Conservation (phyloP, 2,329 filamentous ascomycete genomes). For the Blastomyces parvus region DNA sequence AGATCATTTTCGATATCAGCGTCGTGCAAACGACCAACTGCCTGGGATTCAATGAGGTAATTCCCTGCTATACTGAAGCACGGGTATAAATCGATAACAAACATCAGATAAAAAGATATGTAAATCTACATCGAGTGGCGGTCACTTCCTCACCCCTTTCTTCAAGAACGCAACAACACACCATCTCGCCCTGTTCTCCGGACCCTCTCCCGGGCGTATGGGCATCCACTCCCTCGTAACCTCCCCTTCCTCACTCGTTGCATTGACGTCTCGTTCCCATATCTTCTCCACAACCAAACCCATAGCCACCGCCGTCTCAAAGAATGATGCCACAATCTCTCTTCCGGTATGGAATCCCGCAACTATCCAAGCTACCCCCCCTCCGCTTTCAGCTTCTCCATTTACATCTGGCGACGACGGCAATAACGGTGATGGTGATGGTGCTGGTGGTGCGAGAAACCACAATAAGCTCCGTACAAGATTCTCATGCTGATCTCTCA, state of each 20-base stretch:
- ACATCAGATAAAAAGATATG: background rate
- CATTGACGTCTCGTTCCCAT: conserved; percentile 46
- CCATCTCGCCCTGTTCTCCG: conserved; percentile 48
- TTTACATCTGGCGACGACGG: conserved; percentile 51
- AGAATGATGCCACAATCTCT: conserved; percentile 47
- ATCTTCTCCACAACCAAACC: conserved; percentile 45
- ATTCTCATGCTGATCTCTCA: conserved; percentile 47
- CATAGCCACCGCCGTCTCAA: conserved; percentile 37
- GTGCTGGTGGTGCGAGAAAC: conserved; percentile 38
- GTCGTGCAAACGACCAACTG: background rate
- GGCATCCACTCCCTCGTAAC: conserved; percentile 38
- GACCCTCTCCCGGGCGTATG: conserved; percentile 38
- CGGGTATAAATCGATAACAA: too few relatives aligned
- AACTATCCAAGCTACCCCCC: conserved; percentile 36
- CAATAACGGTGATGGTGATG: conserved; percentile 24
- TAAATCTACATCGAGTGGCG: background rate
- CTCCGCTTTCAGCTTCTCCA: conserved; percentile 53
- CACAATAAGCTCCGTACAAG: conserved; percentile 47
- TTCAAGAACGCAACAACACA: conserved; percentile 43
- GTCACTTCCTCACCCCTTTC: conserved; percentile 9
- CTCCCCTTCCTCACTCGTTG: conserved; percentile 29
- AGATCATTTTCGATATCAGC: background rate
- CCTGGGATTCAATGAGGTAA: too few relatives aligned
- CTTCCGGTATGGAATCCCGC: conserved; percentile 53
- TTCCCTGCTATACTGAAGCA: too few relatives aligned